These are phyloP conservation scores for Kondoa subrosea DNA, from an alignment of 768 basidiomycete genomes.

Conservation along the genomic window DNA sequence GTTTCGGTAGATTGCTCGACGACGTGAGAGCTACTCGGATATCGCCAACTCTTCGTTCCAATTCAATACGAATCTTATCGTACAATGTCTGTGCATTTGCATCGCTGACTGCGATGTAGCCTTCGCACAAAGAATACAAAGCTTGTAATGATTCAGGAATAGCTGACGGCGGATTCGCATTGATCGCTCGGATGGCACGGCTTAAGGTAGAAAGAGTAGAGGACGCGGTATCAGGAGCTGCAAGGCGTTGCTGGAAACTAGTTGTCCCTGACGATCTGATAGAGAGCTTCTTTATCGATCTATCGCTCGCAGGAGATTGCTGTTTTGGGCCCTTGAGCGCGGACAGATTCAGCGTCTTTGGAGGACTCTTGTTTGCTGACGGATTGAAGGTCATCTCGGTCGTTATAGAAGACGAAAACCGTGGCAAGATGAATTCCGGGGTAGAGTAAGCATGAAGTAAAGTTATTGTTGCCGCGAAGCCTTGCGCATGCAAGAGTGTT, in stretches of 20 bases:
- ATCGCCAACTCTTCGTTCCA: constrained; percentile 42
- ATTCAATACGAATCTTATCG: constrained; percentile 42
- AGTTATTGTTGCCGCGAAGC: too few relatives aligned
- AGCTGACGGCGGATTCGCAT: constrained; percentile 22
- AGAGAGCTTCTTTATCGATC: background rate
- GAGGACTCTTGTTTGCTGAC: background rate
- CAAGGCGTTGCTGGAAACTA: background rate
- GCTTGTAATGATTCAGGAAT: constrained; percentile 25
- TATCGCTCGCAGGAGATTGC: background rate
- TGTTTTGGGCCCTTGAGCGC: constrained; percentile 4
- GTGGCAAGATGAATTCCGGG: too few relatives aligned
- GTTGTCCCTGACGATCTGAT: background rate
- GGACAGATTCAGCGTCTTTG: background rate
- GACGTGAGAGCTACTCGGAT: constrained; percentile 36
- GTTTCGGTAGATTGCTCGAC: background rate
- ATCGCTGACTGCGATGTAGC: constrained; percentile 36
- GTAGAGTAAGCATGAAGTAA: too few relatives aligned
- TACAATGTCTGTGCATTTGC: constrained; percentile 38
- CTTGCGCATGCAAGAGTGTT: too few relatives aligned
- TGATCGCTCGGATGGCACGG: constrained; percentile 25
- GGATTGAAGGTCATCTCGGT: background rate
- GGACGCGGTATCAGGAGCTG: constrained; percentile 3
- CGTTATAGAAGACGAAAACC: too few relatives aligned
- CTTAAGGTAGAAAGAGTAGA: constrained; percentile 20
- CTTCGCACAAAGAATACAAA: constrained; percentile 27